phyloP scores from a whole-genome alignment of 352 stramenopile species.

The Phytophthora megakarya region DNA sequence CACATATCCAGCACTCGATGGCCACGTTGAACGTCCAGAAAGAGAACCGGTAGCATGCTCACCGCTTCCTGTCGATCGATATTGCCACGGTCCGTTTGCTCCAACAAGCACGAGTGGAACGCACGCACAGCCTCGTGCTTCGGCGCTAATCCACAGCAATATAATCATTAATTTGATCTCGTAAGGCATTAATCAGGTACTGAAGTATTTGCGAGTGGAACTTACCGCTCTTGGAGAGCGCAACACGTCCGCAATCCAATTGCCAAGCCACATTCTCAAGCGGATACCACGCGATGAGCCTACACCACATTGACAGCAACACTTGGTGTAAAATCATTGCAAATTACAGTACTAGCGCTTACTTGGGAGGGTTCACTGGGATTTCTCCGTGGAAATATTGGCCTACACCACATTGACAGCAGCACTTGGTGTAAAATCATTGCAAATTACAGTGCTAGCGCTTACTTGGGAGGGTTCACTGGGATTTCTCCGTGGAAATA shows the following conservation, averaged over 20 bases:
- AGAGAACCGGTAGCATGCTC: slow-evolving; percentile 98
- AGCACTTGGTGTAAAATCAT: slow-evolving; percentile 1
- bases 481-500: slow-evolving; percentile 58
- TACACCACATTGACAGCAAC: slow-evolving; percentile 20
- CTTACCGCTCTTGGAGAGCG: slow-evolving; percentile 79
- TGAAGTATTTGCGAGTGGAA: slow-evolving; percentile 3
- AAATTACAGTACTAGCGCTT: slow-evolving; percentile 1
- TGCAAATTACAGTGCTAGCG: neutral
- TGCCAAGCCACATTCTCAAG: slow-evolving; percentile 81
- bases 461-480: slow-evolving; percentile 69
- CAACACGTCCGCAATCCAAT: slow-evolving; percentile 78
- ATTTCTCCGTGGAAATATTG: no score
- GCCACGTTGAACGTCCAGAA: slow-evolving; percentile 92
- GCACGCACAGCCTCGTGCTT: slow-evolving; percentile 80
- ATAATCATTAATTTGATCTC: neutral
- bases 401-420: slow-evolving; percentile 30
- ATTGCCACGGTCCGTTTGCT: slow-evolving; percentile 90
- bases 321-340: slow-evolving; percentile 1
- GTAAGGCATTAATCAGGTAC: no score
- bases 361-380: slow-evolving; percentile 72
- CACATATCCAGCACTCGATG: slow-evolving; percentile 89
- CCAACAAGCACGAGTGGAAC: slow-evolving; percentile 94
- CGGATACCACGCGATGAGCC: slow-evolving; percentile 81
- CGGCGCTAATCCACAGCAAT: slow-evolving; percentile 47
- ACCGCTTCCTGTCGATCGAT: slow-evolving; percentile 98